Percentiles rank a stretch among this genome's conserved stretches.
phyloP scores from a whole-genome alignment of 306 rosid species.

The Casuarina equisetifolia region DNA sequence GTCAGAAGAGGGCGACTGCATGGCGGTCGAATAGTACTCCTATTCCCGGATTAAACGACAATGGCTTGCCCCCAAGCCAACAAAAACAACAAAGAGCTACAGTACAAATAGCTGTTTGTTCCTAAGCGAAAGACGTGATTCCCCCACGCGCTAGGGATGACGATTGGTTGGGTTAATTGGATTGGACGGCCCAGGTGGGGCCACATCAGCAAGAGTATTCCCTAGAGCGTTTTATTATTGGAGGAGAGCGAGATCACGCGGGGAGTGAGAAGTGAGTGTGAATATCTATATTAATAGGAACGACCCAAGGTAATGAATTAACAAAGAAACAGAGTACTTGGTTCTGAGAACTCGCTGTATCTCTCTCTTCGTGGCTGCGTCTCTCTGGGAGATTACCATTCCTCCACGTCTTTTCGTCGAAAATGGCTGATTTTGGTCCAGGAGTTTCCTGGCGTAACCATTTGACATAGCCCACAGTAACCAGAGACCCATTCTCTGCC shows the following conservation, averaged over 20 bases:
- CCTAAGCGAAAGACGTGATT: too few relatives aligned
- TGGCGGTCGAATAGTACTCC: too few relatives aligned
- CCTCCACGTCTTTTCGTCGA: not conserved
- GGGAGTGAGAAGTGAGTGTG: not conserved
- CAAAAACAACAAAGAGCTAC: not conserved
- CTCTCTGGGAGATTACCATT: not conserved
- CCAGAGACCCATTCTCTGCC: not conserved
- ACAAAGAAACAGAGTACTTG: too few relatives aligned
- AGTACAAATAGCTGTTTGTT: too few relatives aligned
- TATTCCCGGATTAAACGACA: too few relatives aligned
- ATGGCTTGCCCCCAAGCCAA: not conserved
- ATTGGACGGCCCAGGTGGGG: not conserved
- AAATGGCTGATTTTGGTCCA: not conserved
- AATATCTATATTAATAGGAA: not conserved
- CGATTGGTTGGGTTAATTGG: not conserved
- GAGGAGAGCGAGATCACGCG: not conserved
- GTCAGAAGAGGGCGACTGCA: too few relatives aligned
- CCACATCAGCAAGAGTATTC: not conserved
- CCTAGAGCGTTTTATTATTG: not conserved
- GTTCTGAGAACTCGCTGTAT: not conserved
- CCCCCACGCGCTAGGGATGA: too few relatives aligned
- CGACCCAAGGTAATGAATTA: not conserved
- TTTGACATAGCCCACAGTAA: not conserved
- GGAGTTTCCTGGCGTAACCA: not conserved
- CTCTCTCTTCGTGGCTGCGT: too few relatives aligned